These are phyloP conservation scores for Cornus controversa DNA, from an alignment of 148 eudicot species.

Conservation along the genomic window DNA sequence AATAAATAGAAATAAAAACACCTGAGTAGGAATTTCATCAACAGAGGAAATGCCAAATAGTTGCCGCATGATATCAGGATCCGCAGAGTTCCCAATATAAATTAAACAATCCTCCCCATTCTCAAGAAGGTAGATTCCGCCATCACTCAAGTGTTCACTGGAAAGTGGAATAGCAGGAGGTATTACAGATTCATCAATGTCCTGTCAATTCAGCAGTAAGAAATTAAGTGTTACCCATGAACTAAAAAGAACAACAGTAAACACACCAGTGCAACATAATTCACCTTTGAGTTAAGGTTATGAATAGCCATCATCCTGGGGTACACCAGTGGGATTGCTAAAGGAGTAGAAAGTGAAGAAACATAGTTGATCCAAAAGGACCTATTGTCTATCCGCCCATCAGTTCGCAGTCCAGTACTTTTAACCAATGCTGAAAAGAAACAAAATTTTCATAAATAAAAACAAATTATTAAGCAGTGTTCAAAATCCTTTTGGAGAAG, in stretches of 20 bases:
- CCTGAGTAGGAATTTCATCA: slow-evolving; percentile 83
- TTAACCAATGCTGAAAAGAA: slow-evolving; percentile 70
- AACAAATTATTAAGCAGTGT: background rate
- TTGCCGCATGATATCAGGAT: slow-evolving; percentile 55
- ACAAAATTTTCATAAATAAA: background rate
- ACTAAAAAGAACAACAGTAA: background rate
- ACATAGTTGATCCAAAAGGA: slow-evolving; percentile 85
- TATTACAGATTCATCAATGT: slow-evolving; percentile 51
- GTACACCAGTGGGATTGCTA: slow-evolving; percentile 93
- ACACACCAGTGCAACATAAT: background rate
- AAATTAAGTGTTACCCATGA: slow-evolving; percentile 11
- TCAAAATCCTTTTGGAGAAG: background rate
- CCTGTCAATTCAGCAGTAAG: slow-evolving; percentile 40
- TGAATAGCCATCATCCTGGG: slow-evolving; percentile 90
- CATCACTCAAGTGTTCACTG: slow-evolving; percentile 78
- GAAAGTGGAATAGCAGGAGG: slow-evolving; percentile 79
- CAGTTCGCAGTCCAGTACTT: slow-evolving; percentile 78
- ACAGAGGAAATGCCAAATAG: slow-evolving; percentile 64
- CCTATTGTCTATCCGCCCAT: slow-evolving; percentile 86
- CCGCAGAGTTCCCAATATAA: slow-evolving; percentile 62
- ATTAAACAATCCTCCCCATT: slow-evolving; percentile 88
- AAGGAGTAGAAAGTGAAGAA: slow-evolving; percentile 70
- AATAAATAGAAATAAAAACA: slow-evolving; percentile 21
- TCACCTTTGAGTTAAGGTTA: slow-evolving; percentile 78
- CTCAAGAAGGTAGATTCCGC: slow-evolving; percentile 91